Evolutionary conservation across 176 grass and related monocot species (phyloP), one percentile per base, ranked within the genome.

Genomic region (Echinochloa phyllopogon): DNA sequence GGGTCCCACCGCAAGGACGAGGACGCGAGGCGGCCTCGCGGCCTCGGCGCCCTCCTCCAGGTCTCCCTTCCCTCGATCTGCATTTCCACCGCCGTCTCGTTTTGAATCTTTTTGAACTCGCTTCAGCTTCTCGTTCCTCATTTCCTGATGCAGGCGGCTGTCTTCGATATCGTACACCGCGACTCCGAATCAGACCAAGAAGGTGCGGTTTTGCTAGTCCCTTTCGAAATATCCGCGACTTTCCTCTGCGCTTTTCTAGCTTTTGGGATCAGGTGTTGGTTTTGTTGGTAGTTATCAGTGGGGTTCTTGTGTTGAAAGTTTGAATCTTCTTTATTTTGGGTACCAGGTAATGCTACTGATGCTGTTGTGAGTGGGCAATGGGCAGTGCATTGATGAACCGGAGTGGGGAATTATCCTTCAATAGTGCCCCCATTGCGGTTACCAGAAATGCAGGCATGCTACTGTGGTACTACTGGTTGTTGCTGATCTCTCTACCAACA

Each of bases 1-100:
- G 3, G 69, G 81, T 10, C 69, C 76, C 39, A 42, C 51, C 17
- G 2, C 43, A 8, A 87, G 89, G 44, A 55, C 80, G 36, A 87
- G 85, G 76, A 69, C 64, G 69, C 85, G 85, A 12, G 85, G 89
- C 18, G 85, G 89, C 20, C 51, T 91, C 53, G 69, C 76, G 24
- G 37, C 85, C 51, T 76, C 85, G 17, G 81, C 85, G 27, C 81
- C 89, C 61, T 84, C 81, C 69, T 69, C 75, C 60, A 91, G 89
- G 89, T 87, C 38, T 47, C 83, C 52, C 69, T 50, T 55, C 75
- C 50, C 37, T 91, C 81, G 89, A 91, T 91, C 89, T 84, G 89
- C 88, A 79, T 87, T 86, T 60, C 39, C 37, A 14, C 55, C 72
- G 79, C 29, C 41, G 24, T 10, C 14, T 55, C 25, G 17, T 49